Base-by-base conservation (phyloP, 495 filamentous ascomycete species). In the Pyrenopolyporus hunteri region DNA sequence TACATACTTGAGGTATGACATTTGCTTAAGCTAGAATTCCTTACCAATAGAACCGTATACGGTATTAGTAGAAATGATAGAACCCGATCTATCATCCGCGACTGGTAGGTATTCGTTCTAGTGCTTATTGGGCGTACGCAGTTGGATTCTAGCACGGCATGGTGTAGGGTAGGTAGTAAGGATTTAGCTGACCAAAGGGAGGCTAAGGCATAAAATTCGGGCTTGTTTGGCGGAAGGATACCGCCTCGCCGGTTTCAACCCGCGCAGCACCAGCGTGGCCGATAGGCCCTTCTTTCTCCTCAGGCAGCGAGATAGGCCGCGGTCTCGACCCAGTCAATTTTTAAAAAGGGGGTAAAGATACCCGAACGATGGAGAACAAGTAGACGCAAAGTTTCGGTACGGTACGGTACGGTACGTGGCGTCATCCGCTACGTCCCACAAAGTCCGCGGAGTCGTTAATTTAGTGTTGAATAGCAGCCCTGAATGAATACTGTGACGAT, bases 391-490 rank as follows among this genome's bases (percentile, higher is more conserved):
- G 57, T 61, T 66, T 66, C 63, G 63, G 63, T 61, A 57, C 68
- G 67, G 67, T 67, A 64, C 67, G n/a, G n/a, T n/a, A n/a, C n/a
- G 68, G 68, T 70, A 61, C 68, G 68, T 71, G 56, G 69, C 69
- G 69, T 59, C 48, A 69, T 62, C 69, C 69, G 63, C 59, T 13
- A 22, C 26, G 51, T 61, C 52, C 57, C 63, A 62, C 57, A 58
- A 23, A 19, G 52, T 54, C 59, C 58, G 59, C 31, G 19, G 53
- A 53, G 20, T 44, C 46, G 37, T 60, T 29, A 56, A 5, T 19
- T 40, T 55, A 65, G 56, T 58, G 40, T 28, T 58, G 42, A 36
- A 32, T 14, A 51, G 35, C 36, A 51, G 35, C 36, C 44, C 46
- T 40, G 55, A 46, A 33, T n/a, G 42, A 17, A 14, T 48, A 48